These are phyloP conservation scores for Zygnema cylindricum DNA, from an alignment of 139 green algal genomes.

Conservation along the genomic window DNA sequence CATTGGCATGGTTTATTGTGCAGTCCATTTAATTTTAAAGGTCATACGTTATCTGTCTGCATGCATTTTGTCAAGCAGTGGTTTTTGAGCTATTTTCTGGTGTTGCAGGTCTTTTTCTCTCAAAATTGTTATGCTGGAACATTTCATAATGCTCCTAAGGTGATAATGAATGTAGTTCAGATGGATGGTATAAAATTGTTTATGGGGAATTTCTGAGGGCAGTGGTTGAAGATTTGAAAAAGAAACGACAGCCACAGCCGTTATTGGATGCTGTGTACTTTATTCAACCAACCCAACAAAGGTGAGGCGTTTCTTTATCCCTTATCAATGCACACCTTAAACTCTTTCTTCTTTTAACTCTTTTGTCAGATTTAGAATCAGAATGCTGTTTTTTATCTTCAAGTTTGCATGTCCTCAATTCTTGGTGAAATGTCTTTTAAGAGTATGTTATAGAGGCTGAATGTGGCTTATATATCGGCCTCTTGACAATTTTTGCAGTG, in stretches of 20 bases:
- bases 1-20: too few relatives aligned
- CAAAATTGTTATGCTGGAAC: background rate
- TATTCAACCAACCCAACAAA: slow-evolving; percentile 49
- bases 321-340: background rate
- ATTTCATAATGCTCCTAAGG: background rate
- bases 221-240: slow-evolving; percentile 64
- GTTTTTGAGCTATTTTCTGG: background rate
- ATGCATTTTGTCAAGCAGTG: background rate
- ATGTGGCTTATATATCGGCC: too few relatives aligned
- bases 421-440: too few relatives aligned
- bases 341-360: background rate
- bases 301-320: slow-evolving; percentile 18
- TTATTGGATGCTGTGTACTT: slow-evolving; percentile 64
- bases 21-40: too few relatives aligned
- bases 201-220: background rate
- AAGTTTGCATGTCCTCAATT: background rate
- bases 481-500: slow-evolving; percentile 26
- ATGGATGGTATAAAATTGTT: background rate
- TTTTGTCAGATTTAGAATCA: too few relatives aligned
- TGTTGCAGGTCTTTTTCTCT: background rate
- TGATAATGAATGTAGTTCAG: background rate
- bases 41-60: background rate
- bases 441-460: too few relatives aligned
- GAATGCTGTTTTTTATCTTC: background rate
- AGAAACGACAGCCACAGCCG: slow-evolving; percentile 60